Base-by-base conservation (phyloP, 176 grass and related monocot genomes). In the Phoenix roebelenii region DNA sequence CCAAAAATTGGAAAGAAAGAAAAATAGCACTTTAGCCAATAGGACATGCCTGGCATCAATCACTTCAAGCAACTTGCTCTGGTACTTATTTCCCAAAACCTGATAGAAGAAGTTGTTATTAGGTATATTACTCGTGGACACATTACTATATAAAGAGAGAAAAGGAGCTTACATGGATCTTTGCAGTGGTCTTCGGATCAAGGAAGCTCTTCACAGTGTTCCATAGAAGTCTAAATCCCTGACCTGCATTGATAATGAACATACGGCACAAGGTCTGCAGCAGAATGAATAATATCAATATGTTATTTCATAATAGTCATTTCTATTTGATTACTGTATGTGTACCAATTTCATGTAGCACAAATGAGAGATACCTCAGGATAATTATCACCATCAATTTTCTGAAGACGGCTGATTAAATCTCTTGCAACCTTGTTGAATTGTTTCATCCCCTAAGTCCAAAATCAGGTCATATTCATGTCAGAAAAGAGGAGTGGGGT, bases 201-300 rank as follows among this genome's bases (percentile, higher is more conserved):
- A 97, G 93, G 70, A 97, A 97, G 64, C 80, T 70, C 76, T 97
- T 97, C 22, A 97, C 84, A 15, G 86, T 97, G 78, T 75, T 72
- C 93, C 93, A 97, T 4, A 97, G 81, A 26, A 97, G 75, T 54
- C 93, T 78, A 63, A 97, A 97, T 72, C 93, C 93, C 52, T 88
- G 87, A 22, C 93, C 93, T 61, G 93, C 93, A 64, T 97, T 97
- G 55, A 97, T 85, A 69, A 97, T 97, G 87, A 97, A 97, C 93
- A 97, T 91, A 62, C 87, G 87, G 63, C 77, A 88, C 65, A 97
- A 52, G 5, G 87, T 88, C 93, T 97, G 74, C 49, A 23, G 58
- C 25, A 55, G 35, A 63, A 75, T 69, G 52, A 49, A 48, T n/a
- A 70, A n/a, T 63, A 44, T 15, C 10, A 7, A 17, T 12, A 44